Base-by-base conservation (phyloP, 2,329 filamentous ascomycete genomes). In the Claviceps capensis region DNA sequence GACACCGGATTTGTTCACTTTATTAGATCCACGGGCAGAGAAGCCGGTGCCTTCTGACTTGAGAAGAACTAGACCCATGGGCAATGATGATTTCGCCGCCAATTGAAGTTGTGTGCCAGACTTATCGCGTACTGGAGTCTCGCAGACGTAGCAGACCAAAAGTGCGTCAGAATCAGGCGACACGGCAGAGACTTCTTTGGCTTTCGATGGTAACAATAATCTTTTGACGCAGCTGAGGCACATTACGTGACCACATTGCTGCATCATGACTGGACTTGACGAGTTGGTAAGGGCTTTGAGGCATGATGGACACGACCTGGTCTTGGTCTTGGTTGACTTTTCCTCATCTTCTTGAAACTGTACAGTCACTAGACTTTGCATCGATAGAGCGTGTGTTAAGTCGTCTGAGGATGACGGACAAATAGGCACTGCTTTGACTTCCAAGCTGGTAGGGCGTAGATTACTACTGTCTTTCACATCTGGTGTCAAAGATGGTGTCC, bases 11-110 rank as follows among this genome's bases (percentile, higher is more conserved):
- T 83, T 93, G 68, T 86, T 85, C 16, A 94, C 88, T 60, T 86
- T 79, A 62, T 85, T 95, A 49, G 79, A 78, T 2, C 93, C 91
- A n/a, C 85, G 83, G 4, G 88, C 86, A 4, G 91, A 90, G 67
- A 95, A 97, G 0, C 91, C 91, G 0, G 91, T 97, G 0, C 91
- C 91, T 60, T 96, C 91, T 38, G 84, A 87, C 58, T 79, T 82
- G 48, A 97, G 77, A 62, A 86, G 81, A 3, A 96, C 83, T 37
- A 96, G 63, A 0, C 90, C 90, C 0, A 83, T 79, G 54, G 75
- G 80, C 38, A 85, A 75, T 50, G 72, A 79, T 38, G 81, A 75
- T 50, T 72, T 79, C 38, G 81, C 76, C 58, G 79, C 79, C 43
- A 58, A 56, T 53, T 48, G 62, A 59, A 57, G 63, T 60, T 75